A percentile compares a stretch with the other conserved stretches of the same genome.
These are phyloP conservation scores for Cryptococcus maquisensis DNA, from an alignment of 1,284 basidiomycete species.

Conservation along the genomic window DNA sequence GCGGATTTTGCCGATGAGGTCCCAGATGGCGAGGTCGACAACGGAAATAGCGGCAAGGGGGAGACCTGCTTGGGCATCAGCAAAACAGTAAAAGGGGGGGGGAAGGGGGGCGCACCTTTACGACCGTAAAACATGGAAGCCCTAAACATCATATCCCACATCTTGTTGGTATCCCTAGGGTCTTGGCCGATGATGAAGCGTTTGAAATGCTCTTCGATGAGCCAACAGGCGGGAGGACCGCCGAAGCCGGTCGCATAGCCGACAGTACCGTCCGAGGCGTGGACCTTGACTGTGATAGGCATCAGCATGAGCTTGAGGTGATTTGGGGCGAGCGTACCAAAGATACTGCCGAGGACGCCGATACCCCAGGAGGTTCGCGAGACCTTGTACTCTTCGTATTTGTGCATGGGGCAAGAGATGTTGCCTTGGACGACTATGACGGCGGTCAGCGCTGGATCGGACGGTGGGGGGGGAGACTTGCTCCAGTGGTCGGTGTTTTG, in stretches of 20 bases:
- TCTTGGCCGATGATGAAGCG: conserved; percentile 56
- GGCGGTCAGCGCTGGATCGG: conserved; percentile 9
- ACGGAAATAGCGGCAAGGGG: conserved; percentile 55
- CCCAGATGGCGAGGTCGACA: conserved; percentile 55
- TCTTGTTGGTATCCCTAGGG: conserved; percentile 53
- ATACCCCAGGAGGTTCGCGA: conserved; percentile 53
- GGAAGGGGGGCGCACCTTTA: conserved; percentile 40
- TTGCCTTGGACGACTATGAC: conserved; percentile 41
- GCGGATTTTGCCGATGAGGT: conserved; percentile 56
- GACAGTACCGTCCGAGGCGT: conserved; percentile 53
- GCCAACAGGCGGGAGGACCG: conserved; percentile 56
- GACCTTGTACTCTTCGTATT: conserved; percentile 51
- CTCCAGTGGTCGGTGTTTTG: conserved; percentile 46
- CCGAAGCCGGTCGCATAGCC: conserved; percentile 56
- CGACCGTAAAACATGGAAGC: conserved; percentile 56
- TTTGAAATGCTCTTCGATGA: conserved; percentile 56
- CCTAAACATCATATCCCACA: conserved; percentile 52
- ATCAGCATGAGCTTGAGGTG: not conserved
- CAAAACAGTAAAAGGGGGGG: not conserved
- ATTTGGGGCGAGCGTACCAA: conserved; percentile 20
- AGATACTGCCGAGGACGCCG: conserved; percentile 52
- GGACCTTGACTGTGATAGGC: conserved; percentile 42
- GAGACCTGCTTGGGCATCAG: conserved; percentile 39
- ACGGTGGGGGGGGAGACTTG: conserved; percentile 15
- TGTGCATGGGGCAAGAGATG: conserved; percentile 52